Evolutionary conservation across 352 stramenopile genomes (phyloP).

Genomic region (Peronospora tabacina): DNA sequence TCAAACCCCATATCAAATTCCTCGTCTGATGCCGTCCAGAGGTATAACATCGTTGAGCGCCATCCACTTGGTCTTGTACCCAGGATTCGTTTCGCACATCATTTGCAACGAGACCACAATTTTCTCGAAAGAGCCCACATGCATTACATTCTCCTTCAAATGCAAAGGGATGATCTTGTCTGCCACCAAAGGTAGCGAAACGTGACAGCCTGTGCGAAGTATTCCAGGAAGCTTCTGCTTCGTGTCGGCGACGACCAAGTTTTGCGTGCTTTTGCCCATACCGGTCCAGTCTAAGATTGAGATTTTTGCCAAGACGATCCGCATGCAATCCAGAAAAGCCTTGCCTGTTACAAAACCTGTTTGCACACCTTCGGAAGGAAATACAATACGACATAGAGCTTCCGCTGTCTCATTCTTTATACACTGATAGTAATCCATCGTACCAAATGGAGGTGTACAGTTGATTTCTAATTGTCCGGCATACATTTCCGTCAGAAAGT

Average conservation of each 20-base stretch:
- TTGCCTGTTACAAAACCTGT: slow-evolving; percentile 35
- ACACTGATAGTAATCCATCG: slow-evolving; percentile 40
- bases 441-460: slow-evolving; percentile 59
- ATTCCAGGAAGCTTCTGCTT: slow-evolving; percentile 30
- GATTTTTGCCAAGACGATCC: slow-evolving; percentile 56
- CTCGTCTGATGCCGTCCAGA: slow-evolving; percentile 30
- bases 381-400: slow-evolving; percentile 6
- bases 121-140: slow-evolving; percentile 5
- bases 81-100: slow-evolving; percentile 23
- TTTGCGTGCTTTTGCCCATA: slow-evolving; percentile 40
- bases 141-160: slow-evolving; percentile 26
- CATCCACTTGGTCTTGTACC: slow-evolving; percentile 27
- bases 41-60: slow-evolving; percentile 6
- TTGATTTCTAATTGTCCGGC: slow-evolving; percentile 47
- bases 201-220: slow-evolving; percentile 35
- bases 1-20: slow-evolving; percentile 35
- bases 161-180: slow-evolving; percentile 11
- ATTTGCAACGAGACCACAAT: slow-evolving; percentile 21
- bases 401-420: slow-evolving; percentile 20
- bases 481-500: slow-evolving; percentile 67
- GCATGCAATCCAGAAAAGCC: slow-evolving; percentile 55
- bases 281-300: slow-evolving; percentile 70
- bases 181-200: slow-evolving; percentile 2
- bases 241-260: slow-evolving; percentile 33
- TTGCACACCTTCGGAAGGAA: background rate